These are phyloP conservation scores for Xylariales sp. DNA, from an alignment of 2,329 filamentous ascomycete genomes.

Conservation along the genomic window DNA sequence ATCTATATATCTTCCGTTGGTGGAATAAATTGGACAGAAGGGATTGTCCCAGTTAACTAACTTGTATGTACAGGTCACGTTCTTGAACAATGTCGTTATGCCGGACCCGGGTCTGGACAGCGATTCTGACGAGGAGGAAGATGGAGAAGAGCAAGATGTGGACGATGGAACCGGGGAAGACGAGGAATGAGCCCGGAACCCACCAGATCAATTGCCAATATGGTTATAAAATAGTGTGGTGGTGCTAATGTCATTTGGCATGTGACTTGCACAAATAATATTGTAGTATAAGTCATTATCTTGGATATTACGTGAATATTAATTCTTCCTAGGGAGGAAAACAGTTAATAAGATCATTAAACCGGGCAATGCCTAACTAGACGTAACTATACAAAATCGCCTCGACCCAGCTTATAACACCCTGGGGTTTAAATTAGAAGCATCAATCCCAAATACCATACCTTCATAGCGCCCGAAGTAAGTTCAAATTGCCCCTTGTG, in stretches of 20 bases:
- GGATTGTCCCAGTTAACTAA: background rate
- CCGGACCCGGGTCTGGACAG: conserved; percentile 68
- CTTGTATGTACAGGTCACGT: conserved; percentile 66
- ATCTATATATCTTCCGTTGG: background rate
- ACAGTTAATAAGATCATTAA: background rate
- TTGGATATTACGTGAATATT: background rate
- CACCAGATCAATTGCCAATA: background rate
- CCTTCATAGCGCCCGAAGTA: background rate
- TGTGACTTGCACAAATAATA: background rate
- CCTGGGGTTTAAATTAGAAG: background rate
- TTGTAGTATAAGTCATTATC: background rate
- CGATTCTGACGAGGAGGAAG: conserved; percentile 50
- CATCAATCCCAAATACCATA: conserved; percentile 4
- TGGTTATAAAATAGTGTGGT: background rate
- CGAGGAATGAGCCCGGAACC: conserved; percentile 13
- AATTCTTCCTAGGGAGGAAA: background rate
- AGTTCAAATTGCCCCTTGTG: conserved; percentile 40
- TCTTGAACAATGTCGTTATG: conserved; percentile 79
- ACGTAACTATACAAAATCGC: background rate
- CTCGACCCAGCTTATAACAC: background rate
- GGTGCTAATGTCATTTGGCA: background rate
- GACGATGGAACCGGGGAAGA: conserved; percentile 27
- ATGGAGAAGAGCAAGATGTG: conserved; percentile 32
- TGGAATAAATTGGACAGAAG: background rate
- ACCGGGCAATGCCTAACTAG: no score